Conservation (phyloP, 805 yeast species). For the Saturnispora saitoi region DNA sequence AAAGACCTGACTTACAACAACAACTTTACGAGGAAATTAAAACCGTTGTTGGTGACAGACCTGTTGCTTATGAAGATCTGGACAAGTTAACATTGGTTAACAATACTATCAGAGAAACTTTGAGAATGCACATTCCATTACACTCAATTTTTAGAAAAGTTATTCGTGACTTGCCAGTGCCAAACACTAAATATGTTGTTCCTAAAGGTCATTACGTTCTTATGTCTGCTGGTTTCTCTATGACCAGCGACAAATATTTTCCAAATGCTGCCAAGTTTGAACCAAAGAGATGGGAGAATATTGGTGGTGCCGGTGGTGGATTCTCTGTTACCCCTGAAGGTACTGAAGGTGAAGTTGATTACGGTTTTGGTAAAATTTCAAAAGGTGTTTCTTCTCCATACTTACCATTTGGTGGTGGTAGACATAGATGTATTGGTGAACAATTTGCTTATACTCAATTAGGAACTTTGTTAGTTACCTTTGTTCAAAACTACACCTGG, state of each 20-base stretch:
- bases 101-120: slow-evolving; percentile 82
- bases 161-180: slow-evolving; percentile 65
- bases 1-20: slow-evolving; percentile 76
- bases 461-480: slow-evolving; percentile 72
- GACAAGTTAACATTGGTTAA: slow-evolving; percentile 75
- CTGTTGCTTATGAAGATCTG: slow-evolving; percentile 72
- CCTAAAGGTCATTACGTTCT: slow-evolving; percentile 86
- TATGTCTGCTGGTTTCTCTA: slow-evolving; percentile 90
- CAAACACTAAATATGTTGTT: slow-evolving; percentile 68
- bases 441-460: slow-evolving; percentile 94
- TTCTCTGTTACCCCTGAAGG: slow-evolving; percentile 30
- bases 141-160: slow-evolving; percentile 95
- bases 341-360: slow-evolving; percentile 46
- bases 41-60: slow-evolving; percentile 50
- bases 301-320: slow-evolving; percentile 23
- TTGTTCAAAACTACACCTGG: slow-evolving; percentile 74
- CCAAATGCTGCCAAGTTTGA: slow-evolving; percentile 64
- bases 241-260: slow-evolving; percentile 68
- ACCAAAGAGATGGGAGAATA: slow-evolving; percentile 79
- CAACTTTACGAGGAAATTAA: slow-evolving; percentile 69
- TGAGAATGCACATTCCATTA: slow-evolving; percentile 92
- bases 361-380: slow-evolving; percentile 93
- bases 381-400: slow-evolving; percentile 95
- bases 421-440: slow-evolving; percentile 99
- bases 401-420: slow-evolving; percentile 98